phyloP scores from a whole-genome alignment of 495 filamentous ascomycete genomes.

The Penicillium lividum region DNA sequence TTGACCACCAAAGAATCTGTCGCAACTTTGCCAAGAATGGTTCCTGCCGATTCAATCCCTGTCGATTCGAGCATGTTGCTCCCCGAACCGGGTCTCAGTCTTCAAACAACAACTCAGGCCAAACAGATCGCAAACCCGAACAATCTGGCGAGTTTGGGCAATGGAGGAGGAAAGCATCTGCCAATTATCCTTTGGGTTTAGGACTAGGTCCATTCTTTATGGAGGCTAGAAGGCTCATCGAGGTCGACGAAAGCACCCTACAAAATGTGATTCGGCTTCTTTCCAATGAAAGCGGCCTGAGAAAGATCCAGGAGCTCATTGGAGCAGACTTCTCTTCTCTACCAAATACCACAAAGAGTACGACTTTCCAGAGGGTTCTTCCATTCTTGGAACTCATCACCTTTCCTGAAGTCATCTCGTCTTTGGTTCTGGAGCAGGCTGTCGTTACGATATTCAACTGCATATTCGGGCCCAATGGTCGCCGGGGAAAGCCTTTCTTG shows the following conservation, averaged over 20 bases:
- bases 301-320: slow-evolving; percentile 28
- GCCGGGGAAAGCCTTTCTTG: not conserved
- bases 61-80: slow-evolving; percentile 6
- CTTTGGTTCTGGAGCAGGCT: slow-evolving; percentile 53
- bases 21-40: not conserved
- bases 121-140: not conserved
- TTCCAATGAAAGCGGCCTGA: slow-evolving; percentile 29
- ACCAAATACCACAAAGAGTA: slow-evolving; percentile 17
- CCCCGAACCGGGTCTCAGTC: not conserved
- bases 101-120: too few relatives aligned
- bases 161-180: not conserved
- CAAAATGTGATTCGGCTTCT: slow-evolving; percentile 34
- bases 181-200: not conserved
- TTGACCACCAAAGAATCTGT: slow-evolving; percentile 6
- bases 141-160: not conserved
- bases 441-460: slow-evolving; percentile 59
- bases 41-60: slow-evolving; percentile 7
- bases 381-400: slow-evolving; percentile 56
- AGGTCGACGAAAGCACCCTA: slow-evolving; percentile 20
- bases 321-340: slow-evolving; percentile 24
- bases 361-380: slow-evolving; percentile 38
- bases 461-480: slow-evolving; percentile 52
- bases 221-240: slow-evolving; percentile 26
- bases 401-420: slow-evolving; percentile 51
- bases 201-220: slow-evolving; percentile 20